Evolutionary conservation across 2,329 filamentous ascomycete species (phyloP), one percentile per base, ranked within the genome.

Genomic region (Aschersonia sp.): DNA sequence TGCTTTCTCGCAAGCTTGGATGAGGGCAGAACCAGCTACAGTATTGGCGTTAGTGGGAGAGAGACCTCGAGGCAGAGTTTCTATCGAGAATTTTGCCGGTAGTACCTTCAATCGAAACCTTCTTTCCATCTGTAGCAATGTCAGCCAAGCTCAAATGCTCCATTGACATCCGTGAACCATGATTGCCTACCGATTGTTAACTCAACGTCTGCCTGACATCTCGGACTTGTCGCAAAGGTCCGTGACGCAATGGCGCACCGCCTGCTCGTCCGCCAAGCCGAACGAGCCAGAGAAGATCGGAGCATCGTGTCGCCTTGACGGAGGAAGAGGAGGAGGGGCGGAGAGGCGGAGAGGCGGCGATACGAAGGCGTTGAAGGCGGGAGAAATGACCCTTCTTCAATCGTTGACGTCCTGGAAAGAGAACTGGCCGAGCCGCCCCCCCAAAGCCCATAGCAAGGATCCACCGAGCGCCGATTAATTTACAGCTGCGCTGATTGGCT

Each of bases 1-100:
- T 55, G 90, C 92, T 74, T 98, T 95, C 72, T 98, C 92, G 74
- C 92, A 98, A 63, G 92, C 92, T 73, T 98, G 92, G 66, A 98
- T 98, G 60, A 98, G 78, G 62, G 92, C 90, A 59, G 92, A 92
- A 56, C 90, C 90, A 69, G 90, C 90, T 95, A 30, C 30, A 7
- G n/a, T 12, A 7, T 9, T 9, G 9, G 35, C 35, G 35, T 37
- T 12, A 37, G 35, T 37, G 35, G 35, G 35, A 37, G 35, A 50
- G 22, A 46, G 65, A 32, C 66, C 60, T 56, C 58, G 40, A 7
- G 40, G 40, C 40, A 12, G 35, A 39, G 11, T 41, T 7, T 41
- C 14, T n/a, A 12, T 41, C 35, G 35, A 4, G 12, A 12, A 8
- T 8, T 8, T 12, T 37, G 8, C 50, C 48, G 22, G n/a, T 41